Evolutionary conservation across 2,329 filamentous ascomycete genomes (phyloP).

Genomic region (Verticillium klebahnii): DNA sequence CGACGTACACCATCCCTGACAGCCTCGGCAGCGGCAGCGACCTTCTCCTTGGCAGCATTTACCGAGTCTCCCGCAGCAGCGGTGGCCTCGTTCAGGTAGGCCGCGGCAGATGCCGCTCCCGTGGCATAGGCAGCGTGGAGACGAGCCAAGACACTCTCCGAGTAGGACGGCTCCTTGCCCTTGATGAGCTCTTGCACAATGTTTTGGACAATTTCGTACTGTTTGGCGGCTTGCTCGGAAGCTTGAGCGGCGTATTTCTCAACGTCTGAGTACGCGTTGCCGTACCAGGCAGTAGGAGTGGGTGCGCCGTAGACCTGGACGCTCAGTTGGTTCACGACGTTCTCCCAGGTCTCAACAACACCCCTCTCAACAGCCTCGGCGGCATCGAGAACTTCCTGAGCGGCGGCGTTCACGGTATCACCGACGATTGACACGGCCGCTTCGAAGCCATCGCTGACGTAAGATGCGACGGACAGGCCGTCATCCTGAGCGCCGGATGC

Average conservation of each 20-base stretch:
- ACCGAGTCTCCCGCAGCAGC: conserved; percentile 11
- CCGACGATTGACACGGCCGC: conserved; percentile 33
- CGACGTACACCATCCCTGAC: background rate
- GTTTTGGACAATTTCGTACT: conserved; percentile 66
- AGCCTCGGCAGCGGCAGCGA: background rate
- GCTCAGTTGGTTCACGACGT: conserved; percentile 57
- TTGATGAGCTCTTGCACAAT: conserved; percentile 72
- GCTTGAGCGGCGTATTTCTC: conserved; percentile 58
- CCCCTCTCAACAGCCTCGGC: conserved; percentile 32
- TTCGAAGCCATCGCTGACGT: conserved; percentile 35
- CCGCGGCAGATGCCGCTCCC: conserved; percentile 51
- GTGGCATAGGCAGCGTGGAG: conserved; percentile 70
- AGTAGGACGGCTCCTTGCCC: conserved; percentile 76
- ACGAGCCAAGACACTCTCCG: conserved; percentile 71
- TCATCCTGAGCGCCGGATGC: conserved; percentile 44
- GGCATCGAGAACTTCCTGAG: conserved; percentile 35
- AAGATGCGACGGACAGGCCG: conserved; percentile 46
- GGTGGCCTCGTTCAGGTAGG: conserved; percentile 29
- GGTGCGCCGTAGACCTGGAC: conserved; percentile 66
- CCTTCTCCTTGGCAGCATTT: background rate
- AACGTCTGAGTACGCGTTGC: conserved; percentile 40
- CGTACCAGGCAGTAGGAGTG: conserved; percentile 54
- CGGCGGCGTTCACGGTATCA: conserved; percentile 27
- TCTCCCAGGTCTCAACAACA: conserved; percentile 34
- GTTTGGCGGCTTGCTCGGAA: conserved; percentile 53